phyloP scores from a whole-genome alignment of 2,329 filamentous ascomycete species.

The Cercospora sp. region DNA sequence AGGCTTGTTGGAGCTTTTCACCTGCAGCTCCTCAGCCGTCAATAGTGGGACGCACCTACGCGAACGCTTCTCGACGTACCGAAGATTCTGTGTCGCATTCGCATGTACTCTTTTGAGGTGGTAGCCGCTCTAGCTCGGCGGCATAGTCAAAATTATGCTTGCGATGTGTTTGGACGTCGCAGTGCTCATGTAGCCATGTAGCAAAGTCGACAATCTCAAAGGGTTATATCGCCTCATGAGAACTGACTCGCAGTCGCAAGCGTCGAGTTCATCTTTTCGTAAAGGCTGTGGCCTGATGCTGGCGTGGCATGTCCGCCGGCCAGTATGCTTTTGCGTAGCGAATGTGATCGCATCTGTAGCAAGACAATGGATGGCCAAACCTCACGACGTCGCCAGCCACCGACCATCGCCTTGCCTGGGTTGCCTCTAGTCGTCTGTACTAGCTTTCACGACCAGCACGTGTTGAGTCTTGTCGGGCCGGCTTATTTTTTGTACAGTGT shows the following conservation, averaged over 20 bases:
- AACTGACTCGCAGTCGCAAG: background rate
- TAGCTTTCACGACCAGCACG: background rate
- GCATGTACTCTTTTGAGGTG: background rate
- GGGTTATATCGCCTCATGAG: background rate
- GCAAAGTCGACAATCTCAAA: background rate
- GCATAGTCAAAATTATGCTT: background rate
- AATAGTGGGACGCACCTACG: background rate
- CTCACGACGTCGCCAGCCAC: background rate
- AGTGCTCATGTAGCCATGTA: background rate
- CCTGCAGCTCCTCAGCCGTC: background rate
- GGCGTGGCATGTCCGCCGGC: background rate
- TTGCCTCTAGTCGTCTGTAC: background rate
- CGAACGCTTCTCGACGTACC: background rate
- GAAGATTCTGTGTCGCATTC: background rate
- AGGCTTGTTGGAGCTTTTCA: conserved; percentile 11
- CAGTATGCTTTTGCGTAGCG: background rate
- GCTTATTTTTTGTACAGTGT: background rate
- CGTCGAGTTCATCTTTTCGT: background rate
- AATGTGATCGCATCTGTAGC: background rate
- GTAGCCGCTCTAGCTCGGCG: background rate
- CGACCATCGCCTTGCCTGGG: background rate
- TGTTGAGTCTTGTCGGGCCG: background rate
- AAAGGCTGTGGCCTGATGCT: background rate
- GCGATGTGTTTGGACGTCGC: background rate
- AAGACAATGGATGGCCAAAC: no score